These are phyloP conservation scores for Trametes hirsuta DNA, from an alignment of 1,284 basidiomycete genomes.

Conservation along the genomic window DNA sequence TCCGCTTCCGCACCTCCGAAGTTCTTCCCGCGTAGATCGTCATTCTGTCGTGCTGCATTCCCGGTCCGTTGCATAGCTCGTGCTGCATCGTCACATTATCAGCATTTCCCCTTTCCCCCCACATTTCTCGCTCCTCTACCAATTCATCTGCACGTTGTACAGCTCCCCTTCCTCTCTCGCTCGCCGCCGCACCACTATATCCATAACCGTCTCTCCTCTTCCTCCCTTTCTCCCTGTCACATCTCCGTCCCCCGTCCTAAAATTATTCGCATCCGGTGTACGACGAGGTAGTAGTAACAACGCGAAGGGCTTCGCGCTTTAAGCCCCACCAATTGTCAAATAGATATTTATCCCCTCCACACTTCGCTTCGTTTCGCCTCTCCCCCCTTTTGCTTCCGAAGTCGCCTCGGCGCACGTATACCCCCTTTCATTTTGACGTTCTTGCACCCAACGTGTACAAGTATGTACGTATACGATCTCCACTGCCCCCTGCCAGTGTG, in stretches of 20 bases:
- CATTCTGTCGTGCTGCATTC: slow-evolving; percentile 21
- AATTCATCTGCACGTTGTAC: slow-evolving; percentile 19
- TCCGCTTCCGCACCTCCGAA: slow-evolving; percentile 15
- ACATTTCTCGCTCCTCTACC: slow-evolving; percentile 8
- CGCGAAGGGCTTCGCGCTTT: slow-evolving; percentile 53
- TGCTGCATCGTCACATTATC: slow-evolving; percentile 23
- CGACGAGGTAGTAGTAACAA: slow-evolving; percentile 27
- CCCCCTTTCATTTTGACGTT: neutral
- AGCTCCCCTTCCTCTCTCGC: slow-evolving; percentile 10
- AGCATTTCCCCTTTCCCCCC: slow-evolving; percentile 16
- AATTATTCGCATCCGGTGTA: slow-evolving; percentile 30
- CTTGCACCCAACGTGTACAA: neutral
- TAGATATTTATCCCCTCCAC: slow-evolving; percentile 32
- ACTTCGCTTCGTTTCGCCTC: neutral
- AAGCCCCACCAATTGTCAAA: slow-evolving; percentile 41
- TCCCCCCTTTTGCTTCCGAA: neutral
- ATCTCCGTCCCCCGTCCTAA: slow-evolving; percentile 19
- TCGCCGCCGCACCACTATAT: slow-evolving; percentile 26
- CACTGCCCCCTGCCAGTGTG: slow-evolving; percentile 6
- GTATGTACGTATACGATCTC: slow-evolving; percentile 4
- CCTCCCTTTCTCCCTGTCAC: slow-evolving; percentile 12
- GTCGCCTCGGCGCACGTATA: neutral
- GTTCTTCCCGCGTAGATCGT: slow-evolving; percentile 26
- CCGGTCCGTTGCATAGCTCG: slow-evolving; percentile 22
- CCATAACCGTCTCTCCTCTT: slow-evolving; percentile 21